phyloP scores from a whole-genome alignment of 2,329 filamentous ascomycete genomes.

The Colletotrichum lentis region DNA sequence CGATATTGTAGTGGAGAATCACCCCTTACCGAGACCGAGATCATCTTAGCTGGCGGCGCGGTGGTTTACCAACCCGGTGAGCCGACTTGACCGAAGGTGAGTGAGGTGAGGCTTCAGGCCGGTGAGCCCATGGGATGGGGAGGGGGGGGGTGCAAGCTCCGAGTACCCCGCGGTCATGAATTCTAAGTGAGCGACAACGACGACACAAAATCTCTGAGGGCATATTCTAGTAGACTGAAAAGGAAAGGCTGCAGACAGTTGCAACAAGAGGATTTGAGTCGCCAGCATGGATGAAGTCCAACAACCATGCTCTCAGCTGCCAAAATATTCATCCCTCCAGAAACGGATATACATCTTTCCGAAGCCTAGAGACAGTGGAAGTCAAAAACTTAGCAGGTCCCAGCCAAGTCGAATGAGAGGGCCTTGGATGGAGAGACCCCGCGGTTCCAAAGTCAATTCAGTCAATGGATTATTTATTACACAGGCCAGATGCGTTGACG shows the following conservation, averaged over 20 bases:
- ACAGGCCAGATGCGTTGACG: too few species aligned
- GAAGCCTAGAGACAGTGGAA: too few species aligned
- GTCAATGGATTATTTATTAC: too few species aligned
- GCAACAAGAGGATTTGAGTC: not conserved
- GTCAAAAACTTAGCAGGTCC: too few species aligned
- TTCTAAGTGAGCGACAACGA: not conserved
- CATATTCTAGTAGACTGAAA: not conserved
- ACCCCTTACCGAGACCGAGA: constrained; percentile 7
- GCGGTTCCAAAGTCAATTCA: not conserved
- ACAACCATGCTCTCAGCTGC: too few species aligned
- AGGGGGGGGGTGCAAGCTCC: not conserved
- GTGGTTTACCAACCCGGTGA: constrained; percentile 24
- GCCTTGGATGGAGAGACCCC: not conserved
- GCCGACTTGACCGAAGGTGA: constrained; percentile 27
- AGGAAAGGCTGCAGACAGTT: not conserved
- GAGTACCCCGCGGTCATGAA: not conserved
- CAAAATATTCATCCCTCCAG: not conserved
- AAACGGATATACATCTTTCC: too few species aligned
- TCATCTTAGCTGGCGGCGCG: not conserved
- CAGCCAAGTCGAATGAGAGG: too few species aligned
- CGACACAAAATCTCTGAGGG: not conserved
- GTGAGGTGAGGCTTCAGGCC: constrained; percentile 6
- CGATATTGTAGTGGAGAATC: constrained; percentile 31
- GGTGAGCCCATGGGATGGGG: not conserved
- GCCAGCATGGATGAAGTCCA: not conserved